Conservation (phyloP, 805 yeast genomes). For the Maudiozyma turicensis region DNA sequence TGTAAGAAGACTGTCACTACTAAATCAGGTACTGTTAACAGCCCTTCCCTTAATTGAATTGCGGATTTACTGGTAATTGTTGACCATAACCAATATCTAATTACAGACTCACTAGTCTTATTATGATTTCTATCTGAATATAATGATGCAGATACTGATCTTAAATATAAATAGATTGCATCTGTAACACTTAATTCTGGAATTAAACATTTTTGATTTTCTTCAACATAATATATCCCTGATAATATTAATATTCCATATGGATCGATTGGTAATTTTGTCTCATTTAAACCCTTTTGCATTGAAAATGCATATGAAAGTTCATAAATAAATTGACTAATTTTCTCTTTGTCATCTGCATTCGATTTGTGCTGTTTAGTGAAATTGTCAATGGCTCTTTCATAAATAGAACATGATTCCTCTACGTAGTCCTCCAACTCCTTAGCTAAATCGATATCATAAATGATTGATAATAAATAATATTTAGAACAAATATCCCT, state of each 20-base stretch:
- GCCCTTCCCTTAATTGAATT: slow-evolving; percentile 9
- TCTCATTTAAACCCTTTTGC: slow-evolving; percentile 21
- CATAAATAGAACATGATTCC: slow-evolving; percentile 36
- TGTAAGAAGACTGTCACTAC: slow-evolving; percentile 34
- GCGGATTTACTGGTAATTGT: slow-evolving; percentile 18
- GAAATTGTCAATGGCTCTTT: slow-evolving; percentile 15
- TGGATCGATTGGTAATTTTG: slow-evolving; percentile 24
- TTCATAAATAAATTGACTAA: slow-evolving; percentile 28
- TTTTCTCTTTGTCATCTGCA: slow-evolving; percentile 20
- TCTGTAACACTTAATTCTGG: slow-evolving; percentile 12
- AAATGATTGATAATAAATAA: slow-evolving; percentile 42
- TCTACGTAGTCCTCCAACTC: slow-evolving; percentile 30
- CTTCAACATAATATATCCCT: slow-evolving; percentile 14
- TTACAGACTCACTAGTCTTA: slow-evolving; percentile 21
- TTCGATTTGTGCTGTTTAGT: slow-evolving; percentile 14
- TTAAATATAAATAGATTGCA: slow-evolving; percentile 33
- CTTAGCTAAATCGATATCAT: slow-evolving; percentile 47
- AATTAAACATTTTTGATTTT: slow-evolving; percentile 7
- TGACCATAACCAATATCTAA: slow-evolving; percentile 31
- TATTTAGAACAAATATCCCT: slow-evolving; percentile 28
- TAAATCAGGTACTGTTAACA: slow-evolving; percentile 22
- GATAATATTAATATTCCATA: slow-evolving; percentile 27
- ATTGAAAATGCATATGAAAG: slow-evolving; percentile 30
- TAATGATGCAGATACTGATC: slow-evolving; percentile 35
- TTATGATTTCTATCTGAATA: slow-evolving; percentile 19